Base-by-base conservation (phyloP, 805 yeast species). In the Spathaspora girioi region DNA sequence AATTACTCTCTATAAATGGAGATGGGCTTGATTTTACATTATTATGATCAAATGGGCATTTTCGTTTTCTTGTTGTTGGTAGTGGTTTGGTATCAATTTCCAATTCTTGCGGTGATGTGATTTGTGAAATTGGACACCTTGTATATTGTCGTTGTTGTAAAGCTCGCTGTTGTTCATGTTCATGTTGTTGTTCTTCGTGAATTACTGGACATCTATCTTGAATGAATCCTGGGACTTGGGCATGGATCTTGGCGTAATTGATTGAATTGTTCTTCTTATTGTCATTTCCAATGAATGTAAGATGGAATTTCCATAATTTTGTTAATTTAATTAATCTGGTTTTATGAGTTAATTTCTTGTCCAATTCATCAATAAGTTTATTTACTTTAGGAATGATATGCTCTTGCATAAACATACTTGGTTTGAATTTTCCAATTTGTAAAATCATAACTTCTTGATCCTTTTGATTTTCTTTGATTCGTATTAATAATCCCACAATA, bases 301-400 rank as follows among this genome's bases (percentile, higher is more conserved):
- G 53, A 58, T 74, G 73, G 50, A 74, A 73, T 42, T 63, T 64
- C 78, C 78, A 74, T 46, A 68, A 59, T 53, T 68, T 70, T 27
- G 66, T 52, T 15, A 66, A 51, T 45, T 62, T 59, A 9, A 35
- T 46, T 10, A 59, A 51, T 49, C 54, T 54, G 3, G 18, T n/a
- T n/a, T 35, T 35, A 15, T 35, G 40, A 15, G 17, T 15, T 35
- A 35, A 15, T n/a, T 9, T 35, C 18, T n/a, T 35, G 8, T 35
- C 18, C 14, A 35, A 15, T n/a, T n/a, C 15, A 35, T 35, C 44
- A 26, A 51, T 44, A 17, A 19, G 18, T 17, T 38, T 45, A 14
- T 41, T 18, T 9, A 51, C 23, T 43, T 38, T 14, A 31, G 23
- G 14, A 19, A 35, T 14, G 11, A 43, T 27, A 7, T 45, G 31